Evolutionary conservation across 106 monocot species (phyloP).

Genomic region (Dendrobium huoshanense): DNA sequence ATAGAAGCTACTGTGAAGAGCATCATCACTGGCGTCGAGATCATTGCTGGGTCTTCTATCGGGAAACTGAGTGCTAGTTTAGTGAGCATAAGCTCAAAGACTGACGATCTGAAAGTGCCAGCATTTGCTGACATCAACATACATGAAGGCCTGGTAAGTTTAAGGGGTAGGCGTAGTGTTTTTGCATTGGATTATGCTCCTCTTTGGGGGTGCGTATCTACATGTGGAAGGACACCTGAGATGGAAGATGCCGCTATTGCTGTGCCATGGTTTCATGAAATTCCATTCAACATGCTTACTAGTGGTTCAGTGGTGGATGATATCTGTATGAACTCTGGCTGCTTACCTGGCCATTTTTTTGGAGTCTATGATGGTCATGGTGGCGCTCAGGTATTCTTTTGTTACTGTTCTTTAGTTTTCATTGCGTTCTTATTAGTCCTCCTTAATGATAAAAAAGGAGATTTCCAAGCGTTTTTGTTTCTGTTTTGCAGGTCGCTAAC

Average conservation of each 20-base stretch:
- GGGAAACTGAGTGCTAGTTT: not conserved
- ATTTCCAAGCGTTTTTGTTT: not conserved
- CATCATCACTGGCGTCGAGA: not conserved
- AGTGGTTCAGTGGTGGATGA: constrained; percentile 17
- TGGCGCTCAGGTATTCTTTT: constrained; percentile 8
- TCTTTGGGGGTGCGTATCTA: constrained; percentile 59
- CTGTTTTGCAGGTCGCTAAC: constrained; percentile 5
- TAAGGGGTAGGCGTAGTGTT: constrained; percentile 3
- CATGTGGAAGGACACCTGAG: constrained; percentile 61
- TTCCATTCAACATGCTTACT: constrained; percentile 48
- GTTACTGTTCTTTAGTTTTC: not conserved
- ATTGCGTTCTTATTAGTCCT: not conserved
- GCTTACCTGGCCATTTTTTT: constrained; percentile 7
- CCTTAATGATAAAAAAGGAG: not conserved
- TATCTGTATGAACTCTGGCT: not conserved
- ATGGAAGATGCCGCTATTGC: constrained; percentile 71
- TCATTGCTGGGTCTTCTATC: not conserved
- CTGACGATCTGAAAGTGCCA: constrained; percentile 9
- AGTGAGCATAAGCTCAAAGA: not conserved
- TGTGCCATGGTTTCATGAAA: constrained; percentile 45
- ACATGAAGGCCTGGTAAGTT: constrained; percentile 5
- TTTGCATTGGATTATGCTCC: constrained; percentile 24
- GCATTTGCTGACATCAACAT: constrained; percentile 9
- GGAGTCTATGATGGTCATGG: constrained; percentile 14
- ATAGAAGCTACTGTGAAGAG: constrained; percentile 6